Conservation (phyloP, 2,329 filamentous ascomycete genomes). For the Penicillium sclerotigenum region DNA sequence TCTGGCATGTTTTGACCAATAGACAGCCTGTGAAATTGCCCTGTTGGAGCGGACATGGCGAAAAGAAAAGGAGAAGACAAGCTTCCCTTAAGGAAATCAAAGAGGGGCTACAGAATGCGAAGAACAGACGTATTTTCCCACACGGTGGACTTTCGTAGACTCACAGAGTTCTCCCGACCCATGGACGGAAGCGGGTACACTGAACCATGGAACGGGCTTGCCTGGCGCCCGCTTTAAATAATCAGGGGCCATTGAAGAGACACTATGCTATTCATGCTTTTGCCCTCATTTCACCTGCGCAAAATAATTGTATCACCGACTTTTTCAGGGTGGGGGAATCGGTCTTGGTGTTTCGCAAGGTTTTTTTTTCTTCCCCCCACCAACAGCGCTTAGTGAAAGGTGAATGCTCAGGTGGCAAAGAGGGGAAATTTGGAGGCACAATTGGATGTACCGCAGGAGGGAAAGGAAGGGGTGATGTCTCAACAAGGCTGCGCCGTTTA, state of each 20-base stretch:
- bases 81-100: background rate
- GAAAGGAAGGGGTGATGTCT: slow-evolving; percentile 21
- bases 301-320: background rate
- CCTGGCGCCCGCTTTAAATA: slow-evolving; percentile 29
- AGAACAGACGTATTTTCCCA: slow-evolving; percentile 16
- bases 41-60: slow-evolving; percentile 42
- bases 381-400: slow-evolving; percentile 23
- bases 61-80: slow-evolving; percentile 13
- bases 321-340: background rate
- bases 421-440: slow-evolving; percentile 5
- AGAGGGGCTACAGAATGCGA: slow-evolving; percentile 5
- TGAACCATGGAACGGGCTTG: slow-evolving; percentile 26
- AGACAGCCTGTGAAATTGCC: slow-evolving; percentile 39
- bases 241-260: slow-evolving; percentile 9
- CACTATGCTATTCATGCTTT: background rate
- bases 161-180: slow-evolving; percentile 37
- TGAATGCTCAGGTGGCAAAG: slow-evolving; percentile 2
- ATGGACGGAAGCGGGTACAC: slow-evolving; percentile 36
- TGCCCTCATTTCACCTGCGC: background rate
- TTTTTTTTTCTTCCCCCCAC: background rate
- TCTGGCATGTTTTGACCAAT: slow-evolving; percentile 37
- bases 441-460: slow-evolving; percentile 11
- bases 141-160: slow-evolving; percentile 6
- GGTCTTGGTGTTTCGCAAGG: background rate
- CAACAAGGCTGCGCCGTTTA: slow-evolving; percentile 20